Evolutionary conservation across 371 early-diverging fungal genomes (phyloP).

Genomic region (Conidiobolus incongruus): DNA sequence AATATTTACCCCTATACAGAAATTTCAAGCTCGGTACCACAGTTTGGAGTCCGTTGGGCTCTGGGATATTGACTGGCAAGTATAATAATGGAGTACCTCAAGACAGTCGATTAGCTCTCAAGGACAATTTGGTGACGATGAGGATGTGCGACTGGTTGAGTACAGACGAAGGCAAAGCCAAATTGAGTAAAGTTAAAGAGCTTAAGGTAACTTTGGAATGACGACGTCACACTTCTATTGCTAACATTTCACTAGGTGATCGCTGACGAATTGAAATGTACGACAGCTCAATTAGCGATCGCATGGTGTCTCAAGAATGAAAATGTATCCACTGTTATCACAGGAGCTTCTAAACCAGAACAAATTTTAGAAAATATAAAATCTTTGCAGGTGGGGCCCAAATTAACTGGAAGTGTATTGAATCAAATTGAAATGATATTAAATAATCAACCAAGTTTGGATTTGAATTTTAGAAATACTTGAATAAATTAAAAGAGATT

Average conservation of each 20-base stretch:
- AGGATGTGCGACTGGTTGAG: slow-evolving; percentile 28
- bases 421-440: slow-evolving; percentile 33
- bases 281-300: slow-evolving; percentile 52
- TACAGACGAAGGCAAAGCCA: slow-evolving; percentile 31
- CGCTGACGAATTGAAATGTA: slow-evolving; percentile 28
- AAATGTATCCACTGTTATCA: slow-evolving; percentile 11
- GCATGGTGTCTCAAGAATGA: slow-evolving; percentile 58
- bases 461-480: slow-evolving; percentile 33
- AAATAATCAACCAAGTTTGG: slow-evolving; percentile 39
- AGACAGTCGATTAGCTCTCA: slow-evolving; percentile 38
- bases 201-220: slow-evolving; percentile 9
- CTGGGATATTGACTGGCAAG: slow-evolving; percentile 53
- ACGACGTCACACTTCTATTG: background rate
- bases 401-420: slow-evolving; percentile 44
- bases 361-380: slow-evolving; percentile 57
- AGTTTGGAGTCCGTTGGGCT: slow-evolving; percentile 62
- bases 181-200: slow-evolving; percentile 18
- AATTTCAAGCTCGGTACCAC: slow-evolving; percentile 48
- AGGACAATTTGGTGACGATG: slow-evolving; percentile 35
- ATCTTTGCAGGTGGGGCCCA: slow-evolving; percentile 24
- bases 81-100: slow-evolving; percentile 51
- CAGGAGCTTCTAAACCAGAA: slow-evolving; percentile 35
- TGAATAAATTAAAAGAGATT: slow-evolving; percentile 7
- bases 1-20: slow-evolving; percentile 47
- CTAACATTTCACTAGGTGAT: background rate